Evolutionary conservation across 257 asterid species (phyloP).

Genomic region (Solanum tarapatanum): DNA sequence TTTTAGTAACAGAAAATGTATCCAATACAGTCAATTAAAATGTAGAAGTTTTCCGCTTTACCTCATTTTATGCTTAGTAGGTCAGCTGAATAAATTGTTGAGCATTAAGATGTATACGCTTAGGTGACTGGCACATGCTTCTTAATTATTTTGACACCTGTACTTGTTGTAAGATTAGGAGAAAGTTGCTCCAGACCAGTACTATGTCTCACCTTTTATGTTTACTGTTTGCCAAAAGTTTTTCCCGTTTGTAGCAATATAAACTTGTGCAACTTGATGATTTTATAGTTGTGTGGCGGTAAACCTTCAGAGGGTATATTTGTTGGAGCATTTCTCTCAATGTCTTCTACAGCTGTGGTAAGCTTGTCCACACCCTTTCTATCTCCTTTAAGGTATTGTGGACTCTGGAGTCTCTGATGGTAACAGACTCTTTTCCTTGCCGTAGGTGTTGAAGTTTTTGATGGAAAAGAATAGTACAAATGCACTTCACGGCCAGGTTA

Average conservation of each 20-base stretch:
- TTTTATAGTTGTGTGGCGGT: constrained; percentile 88
- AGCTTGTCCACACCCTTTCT: constrained; percentile 2
- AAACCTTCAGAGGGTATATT: constrained; percentile 91
- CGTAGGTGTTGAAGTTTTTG: constrained; percentile 55
- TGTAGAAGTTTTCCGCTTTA: not conserved
- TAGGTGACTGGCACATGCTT: not conserved
- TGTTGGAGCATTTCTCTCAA: constrained; percentile 90
- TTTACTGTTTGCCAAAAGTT: not conserved
- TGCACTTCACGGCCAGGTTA: constrained; percentile 96
- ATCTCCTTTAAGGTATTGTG: not conserved
- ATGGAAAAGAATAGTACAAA: constrained; percentile 78
- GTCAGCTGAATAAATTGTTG: not conserved
- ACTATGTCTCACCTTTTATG: not conserved
- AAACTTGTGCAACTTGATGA: constrained; percentile 4
- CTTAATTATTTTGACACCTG: not conserved
- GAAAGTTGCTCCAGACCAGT: not conserved
- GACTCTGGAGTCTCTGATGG: not conserved
- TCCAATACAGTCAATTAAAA: not conserved
- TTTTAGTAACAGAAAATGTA: not conserved
- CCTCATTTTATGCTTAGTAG: not conserved
- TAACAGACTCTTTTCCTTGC: not conserved
- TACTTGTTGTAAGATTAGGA: not conserved
- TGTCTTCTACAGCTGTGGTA: constrained; percentile 99
- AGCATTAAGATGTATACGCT: not conserved
- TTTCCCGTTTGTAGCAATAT: constrained; percentile 3